These are phyloP conservation scores for Sclerotinia glacialis DNA, from an alignment of 2,329 filamentous ascomycete species.

Conservation along the genomic window DNA sequence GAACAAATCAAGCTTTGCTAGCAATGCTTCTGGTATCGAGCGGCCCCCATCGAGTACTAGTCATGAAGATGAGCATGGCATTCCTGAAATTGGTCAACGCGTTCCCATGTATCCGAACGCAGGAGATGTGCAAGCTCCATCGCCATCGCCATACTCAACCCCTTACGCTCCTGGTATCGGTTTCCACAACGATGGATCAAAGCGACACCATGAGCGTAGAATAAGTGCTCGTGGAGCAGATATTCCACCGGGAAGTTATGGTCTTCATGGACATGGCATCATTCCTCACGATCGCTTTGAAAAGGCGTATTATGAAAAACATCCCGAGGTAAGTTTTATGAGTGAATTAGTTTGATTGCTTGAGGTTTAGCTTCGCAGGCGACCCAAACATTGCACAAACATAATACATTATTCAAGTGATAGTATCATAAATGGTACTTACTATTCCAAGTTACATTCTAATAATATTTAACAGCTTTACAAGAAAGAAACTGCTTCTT, in stretches of 20 bases:
- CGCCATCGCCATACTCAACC: constrained; percentile 58
- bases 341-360: neutral
- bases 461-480: constrained; percentile 43
- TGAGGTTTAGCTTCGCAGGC: neutral
- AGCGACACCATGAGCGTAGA: constrained; percentile 64
- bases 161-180: constrained; percentile 42
- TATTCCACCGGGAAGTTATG: constrained; percentile 84
- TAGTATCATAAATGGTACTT: constrained; percentile 1
- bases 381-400: neutral
- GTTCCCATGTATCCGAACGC: constrained; percentile 93
- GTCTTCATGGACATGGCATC: constrained; percentile 83
- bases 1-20: constrained; percentile 60
- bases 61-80: constrained; percentile 74
- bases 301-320: constrained; percentile 88
- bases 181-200: constrained; percentile 51
- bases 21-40: constrained; percentile 47
- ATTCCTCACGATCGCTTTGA: constrained; percentile 77
- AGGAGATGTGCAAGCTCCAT: constrained; percentile 93
- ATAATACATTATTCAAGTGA: neutral
- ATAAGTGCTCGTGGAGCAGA: constrained; percentile 69
- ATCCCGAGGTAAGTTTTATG: constrained; percentile 60
- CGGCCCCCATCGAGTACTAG: constrained; percentile 52
- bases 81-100: constrained; percentile 86
- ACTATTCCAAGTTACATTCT: constrained; percentile 2
- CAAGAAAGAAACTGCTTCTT: constrained; percentile 65